Conservation (phyloP, 2,329 filamentous ascomycete species). For the Xylaria sp. region DNA sequence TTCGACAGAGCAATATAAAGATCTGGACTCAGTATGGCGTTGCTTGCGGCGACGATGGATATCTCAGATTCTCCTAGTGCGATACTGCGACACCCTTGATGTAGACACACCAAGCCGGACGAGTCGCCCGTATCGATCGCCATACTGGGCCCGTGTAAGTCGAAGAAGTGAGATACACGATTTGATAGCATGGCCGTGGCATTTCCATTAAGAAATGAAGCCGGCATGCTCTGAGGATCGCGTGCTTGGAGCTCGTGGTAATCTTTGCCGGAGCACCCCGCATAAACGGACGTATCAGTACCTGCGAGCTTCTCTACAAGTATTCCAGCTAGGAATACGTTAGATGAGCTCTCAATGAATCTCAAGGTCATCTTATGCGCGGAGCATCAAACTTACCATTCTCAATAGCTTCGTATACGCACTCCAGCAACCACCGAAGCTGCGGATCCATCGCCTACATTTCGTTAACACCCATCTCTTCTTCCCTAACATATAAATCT, state of each 20-base stretch:
- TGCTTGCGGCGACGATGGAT: conserved; percentile 9
- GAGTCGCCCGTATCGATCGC: conserved; percentile 27
- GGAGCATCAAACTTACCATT: not conserved
- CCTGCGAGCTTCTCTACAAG: conserved; percentile 22
- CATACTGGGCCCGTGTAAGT: conserved; percentile 24
- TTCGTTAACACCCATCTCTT: not conserved
- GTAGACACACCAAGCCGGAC: not conserved
- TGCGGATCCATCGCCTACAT: not conserved
- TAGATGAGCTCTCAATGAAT: not conserved
- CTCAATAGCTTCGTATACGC: conserved; percentile 1
- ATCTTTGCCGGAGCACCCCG: not conserved
- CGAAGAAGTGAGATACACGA: conserved; percentile 22
- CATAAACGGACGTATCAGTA: conserved; percentile 25
- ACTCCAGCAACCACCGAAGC: not conserved
- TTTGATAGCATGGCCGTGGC: conserved; percentile 25
- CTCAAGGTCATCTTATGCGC: not conserved
- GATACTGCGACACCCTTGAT: not conserved
- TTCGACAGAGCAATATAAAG: not conserved
- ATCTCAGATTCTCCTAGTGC: not conserved
- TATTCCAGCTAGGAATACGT: conserved; percentile 14
- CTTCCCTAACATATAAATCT: not conserved
- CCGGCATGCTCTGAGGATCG: conserved; percentile 5
- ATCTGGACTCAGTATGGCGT: conserved; percentile 7
- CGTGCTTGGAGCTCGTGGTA: not conserved
- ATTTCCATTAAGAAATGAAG: not conserved